Base-by-base conservation (phyloP, 2,329 filamentous ascomycete genomes). In the Annulohypoxylon truncatum region DNA sequence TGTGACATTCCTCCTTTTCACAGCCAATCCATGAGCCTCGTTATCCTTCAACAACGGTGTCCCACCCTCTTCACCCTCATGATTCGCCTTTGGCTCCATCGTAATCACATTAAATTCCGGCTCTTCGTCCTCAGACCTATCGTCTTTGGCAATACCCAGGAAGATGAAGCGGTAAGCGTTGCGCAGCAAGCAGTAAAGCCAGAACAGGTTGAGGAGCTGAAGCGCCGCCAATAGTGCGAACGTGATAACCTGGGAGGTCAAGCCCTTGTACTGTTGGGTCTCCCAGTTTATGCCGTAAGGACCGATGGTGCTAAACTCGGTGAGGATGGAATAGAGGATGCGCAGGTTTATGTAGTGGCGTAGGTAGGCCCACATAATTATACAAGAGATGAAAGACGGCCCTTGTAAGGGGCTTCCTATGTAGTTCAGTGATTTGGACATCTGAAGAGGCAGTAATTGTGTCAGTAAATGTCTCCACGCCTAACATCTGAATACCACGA, bases 391-490 rank as follows among this genome's bases (percentile, higher is more conserved):
- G 77, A 92, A 93, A 78, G 88, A 92, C 1, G 88, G 89, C 0
- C 82, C 83, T 13, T 89, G 88, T 42, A 91, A 80, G 51, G 83
- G 79, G 10, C 83, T 85, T 72, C 91, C 85, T 69, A 92, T 77
- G 77, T 93, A 93, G 77, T 92, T 92, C 56, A 93, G 82, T 6
- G 87, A 84, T 80, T 93, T 93, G 38, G 89, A 92, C 1, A 88
- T 60, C 72, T 73, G 20, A 15, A 33, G 20, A 33, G 38, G 31
- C 0, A 48, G 9, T 26, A 22, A 40, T 42, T 8, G 6, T 15
- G 44, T 33, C 29, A 38, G 22, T 35, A 10, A 10, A 22, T 46
- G 6, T 31, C 18, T 28, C n/a, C 26, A 3, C 3, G 18, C 40
- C 5, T 26, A 18, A 7, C 22, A 7, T 10, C 6, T 4, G n/a